Percentiles rank a stretch among this genome's conserved stretches.
Conservation (phyloP, 495 filamentous ascomycete species). For the Penicillium argentinense region DNA sequence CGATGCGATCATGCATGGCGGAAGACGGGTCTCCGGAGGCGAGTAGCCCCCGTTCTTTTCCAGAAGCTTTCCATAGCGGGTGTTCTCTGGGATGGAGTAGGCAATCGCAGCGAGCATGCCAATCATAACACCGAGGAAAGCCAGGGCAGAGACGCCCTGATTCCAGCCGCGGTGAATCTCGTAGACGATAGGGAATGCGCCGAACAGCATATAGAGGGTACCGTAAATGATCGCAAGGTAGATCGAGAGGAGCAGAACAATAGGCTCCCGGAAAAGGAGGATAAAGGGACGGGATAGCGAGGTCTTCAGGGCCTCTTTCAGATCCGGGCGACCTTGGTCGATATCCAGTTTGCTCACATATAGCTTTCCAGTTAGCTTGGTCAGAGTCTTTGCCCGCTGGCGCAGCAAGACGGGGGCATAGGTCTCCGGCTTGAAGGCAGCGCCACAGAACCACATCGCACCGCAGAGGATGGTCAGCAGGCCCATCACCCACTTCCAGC, state of each 20-base stretch:
- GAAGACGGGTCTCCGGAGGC: slow-evolving; percentile 39
- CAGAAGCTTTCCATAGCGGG: slow-evolving; percentile 32
- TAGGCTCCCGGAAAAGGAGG: slow-evolving; percentile 45
- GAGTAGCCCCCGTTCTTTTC: slow-evolving; percentile 30
- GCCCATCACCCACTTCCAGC: slow-evolving; percentile 67
- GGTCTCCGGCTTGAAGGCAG: slow-evolving; percentile 51
- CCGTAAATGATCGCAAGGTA: slow-evolving; percentile 72
- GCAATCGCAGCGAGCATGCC: slow-evolving; percentile 66
- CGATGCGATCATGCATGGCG: slow-evolving; percentile 34
- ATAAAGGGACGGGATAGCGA: slow-evolving; percentile 38
- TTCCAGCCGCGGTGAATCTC: slow-evolving; percentile 67
- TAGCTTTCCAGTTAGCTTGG: slow-evolving; percentile 50
- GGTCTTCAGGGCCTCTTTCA: slow-evolving; percentile 30
- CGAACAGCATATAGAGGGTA: slow-evolving; percentile 75
- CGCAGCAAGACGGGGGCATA: slow-evolving; percentile 55
- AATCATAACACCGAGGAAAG: slow-evolving; percentile 72
- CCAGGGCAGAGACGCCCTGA: slow-evolving; percentile 63
- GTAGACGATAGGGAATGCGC: slow-evolving; percentile 74
- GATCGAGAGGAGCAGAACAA: slow-evolving; percentile 57
- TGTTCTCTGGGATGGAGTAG: slow-evolving; percentile 42
- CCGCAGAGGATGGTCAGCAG: slow-evolving; percentile 43
- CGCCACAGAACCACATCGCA: slow-evolving; percentile 47
- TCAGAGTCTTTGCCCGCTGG: slow-evolving; percentile 46
- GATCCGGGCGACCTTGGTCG: slow-evolving; percentile 27
- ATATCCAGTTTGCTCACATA: slow-evolving; percentile 42